phyloP scores from a whole-genome alignment of 371 early-diverging fungal species.

The Zychaea mexicana region DNA sequence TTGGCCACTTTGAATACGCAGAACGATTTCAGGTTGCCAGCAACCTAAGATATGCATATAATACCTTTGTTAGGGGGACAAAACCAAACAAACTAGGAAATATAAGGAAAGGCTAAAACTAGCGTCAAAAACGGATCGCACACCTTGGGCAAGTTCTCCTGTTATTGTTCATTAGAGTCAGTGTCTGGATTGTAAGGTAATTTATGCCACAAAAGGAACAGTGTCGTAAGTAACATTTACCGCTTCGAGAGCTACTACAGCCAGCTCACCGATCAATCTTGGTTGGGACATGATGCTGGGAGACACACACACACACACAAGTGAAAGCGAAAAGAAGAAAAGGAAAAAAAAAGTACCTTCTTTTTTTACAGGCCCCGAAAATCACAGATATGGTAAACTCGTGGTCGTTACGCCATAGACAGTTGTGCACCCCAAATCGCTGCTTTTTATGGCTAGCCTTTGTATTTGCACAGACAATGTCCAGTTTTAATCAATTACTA shows the following conservation, averaged over 20 bases:
- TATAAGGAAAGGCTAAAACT: too few species aligned
- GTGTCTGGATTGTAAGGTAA: not conserved
- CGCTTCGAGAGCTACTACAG: conserved; percentile 52
- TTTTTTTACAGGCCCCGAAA: not conserved
- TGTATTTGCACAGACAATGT: not conserved
- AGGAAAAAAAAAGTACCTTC: not conserved
- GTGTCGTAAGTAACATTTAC: conserved; percentile 23
- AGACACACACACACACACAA: too few species aligned
- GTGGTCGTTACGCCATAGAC: conserved; percentile 1
- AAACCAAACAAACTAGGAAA: too few species aligned
- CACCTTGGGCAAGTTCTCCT: conserved; percentile 29
- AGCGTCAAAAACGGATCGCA: too few species aligned
- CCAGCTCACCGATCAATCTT: conserved; percentile 43
- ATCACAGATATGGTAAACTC: not conserved
- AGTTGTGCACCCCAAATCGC: not conserved
- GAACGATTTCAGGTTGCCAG: conserved; percentile 29
- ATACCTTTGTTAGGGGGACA: not conserved
- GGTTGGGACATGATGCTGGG: conserved; percentile 25
- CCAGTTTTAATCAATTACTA: too few species aligned
- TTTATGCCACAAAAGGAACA: not conserved
- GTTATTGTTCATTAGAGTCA: not conserved
- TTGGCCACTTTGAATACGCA: conserved; percentile 44
- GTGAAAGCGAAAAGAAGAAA: conserved; percentile 4
- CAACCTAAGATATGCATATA: conserved; percentile 3
- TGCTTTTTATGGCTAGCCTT: not conserved